Evolutionary conservation across 1,284 basidiomycete genomes (phyloP), one percentile per base, ranked within the genome.

Genomic region (Pseudozyma thailandica): DNA sequence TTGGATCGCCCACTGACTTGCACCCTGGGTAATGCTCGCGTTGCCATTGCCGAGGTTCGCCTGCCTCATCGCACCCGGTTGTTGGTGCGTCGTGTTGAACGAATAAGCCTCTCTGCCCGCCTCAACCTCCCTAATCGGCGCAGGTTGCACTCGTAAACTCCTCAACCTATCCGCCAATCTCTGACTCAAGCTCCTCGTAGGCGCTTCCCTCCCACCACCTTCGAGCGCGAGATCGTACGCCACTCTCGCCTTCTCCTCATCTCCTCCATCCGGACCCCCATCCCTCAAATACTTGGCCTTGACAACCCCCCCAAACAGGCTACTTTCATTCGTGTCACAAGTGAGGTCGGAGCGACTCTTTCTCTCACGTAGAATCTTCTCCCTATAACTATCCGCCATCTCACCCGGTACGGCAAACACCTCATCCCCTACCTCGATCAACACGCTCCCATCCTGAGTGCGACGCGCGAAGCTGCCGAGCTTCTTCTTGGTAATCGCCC

Each of bases 341-440:
- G 10, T 28, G 15, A 46, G 28, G 10, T 30, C 44, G 21, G 28
- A 31, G 18, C 23, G 35, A 8, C 25, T 43, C 30, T 41, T 23
- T 25, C 44, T 59, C 38, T 61, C 50, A 8, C 56, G 37, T 28
- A 61, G 15, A n/a, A 65, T 51, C 39, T 33, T 30, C 28, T 68
- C 57, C 13, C 72, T 47, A 45, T 77, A 77, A 9, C 46, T 48
- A 35, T 72, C 63, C 3, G 75, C 75, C 18, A 77, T 39, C 33
- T 75, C 57, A 6, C 66, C 20, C 1, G 75, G 70, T 1, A 77
- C 75, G 1, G 73, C 65, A 27, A 75, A 70, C 35, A 77, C 75
- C 28, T 77, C 75, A 27, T 77, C 73, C 0, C 75, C 75, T 4
- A 77, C 73, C 33, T 77, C 75, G 49, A 77, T 66, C 13, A 77